These are phyloP conservation scores for Flaveria bidentis DNA, from an alignment of 129 eudicot species.

Conservation along the genomic window DNA sequence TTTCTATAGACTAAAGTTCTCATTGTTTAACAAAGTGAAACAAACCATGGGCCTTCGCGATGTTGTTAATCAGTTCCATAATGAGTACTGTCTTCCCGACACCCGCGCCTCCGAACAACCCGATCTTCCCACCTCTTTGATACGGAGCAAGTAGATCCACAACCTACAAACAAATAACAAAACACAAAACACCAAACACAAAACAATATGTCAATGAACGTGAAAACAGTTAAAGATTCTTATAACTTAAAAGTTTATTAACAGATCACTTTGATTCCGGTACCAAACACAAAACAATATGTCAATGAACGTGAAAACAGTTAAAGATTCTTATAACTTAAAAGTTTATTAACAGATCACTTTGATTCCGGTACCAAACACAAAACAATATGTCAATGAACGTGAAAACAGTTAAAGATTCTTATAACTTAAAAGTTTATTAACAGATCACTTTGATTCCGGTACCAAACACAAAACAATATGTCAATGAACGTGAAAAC, in stretches of 20 bases:
- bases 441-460: slow-evolving; percentile 75
- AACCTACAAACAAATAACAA: slow-evolving; percentile 47
- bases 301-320: neutral
- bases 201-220: neutral
- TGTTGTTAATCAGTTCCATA: slow-evolving; percentile 96
- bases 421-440: neutral
- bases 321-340: neutral
- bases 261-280: slow-evolving; percentile 82
- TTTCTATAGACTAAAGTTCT: too few relatives aligned
- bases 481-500: neutral
- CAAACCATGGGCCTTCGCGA: slow-evolving; percentile 97
- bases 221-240: neutral
- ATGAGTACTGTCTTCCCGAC: slow-evolving; percentile 98
- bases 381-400: neutral
- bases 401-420: neutral
- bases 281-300: slow-evolving; percentile 19
- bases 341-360: slow-evolving; percentile 28
- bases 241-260: neutral
- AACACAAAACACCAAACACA: too few relatives aligned
- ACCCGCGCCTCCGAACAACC: slow-evolving; percentile 99
- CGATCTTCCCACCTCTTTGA: slow-evolving; percentile 99
- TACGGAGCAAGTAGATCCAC: slow-evolving; percentile 98
- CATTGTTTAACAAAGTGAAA: neutral
- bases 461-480: slow-evolving; percentile 40
- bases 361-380: slow-evolving; percentile 99